Conservation (phyloP, 2,329 filamentous ascomycete species). For the Exophiala calicioides region DNA sequence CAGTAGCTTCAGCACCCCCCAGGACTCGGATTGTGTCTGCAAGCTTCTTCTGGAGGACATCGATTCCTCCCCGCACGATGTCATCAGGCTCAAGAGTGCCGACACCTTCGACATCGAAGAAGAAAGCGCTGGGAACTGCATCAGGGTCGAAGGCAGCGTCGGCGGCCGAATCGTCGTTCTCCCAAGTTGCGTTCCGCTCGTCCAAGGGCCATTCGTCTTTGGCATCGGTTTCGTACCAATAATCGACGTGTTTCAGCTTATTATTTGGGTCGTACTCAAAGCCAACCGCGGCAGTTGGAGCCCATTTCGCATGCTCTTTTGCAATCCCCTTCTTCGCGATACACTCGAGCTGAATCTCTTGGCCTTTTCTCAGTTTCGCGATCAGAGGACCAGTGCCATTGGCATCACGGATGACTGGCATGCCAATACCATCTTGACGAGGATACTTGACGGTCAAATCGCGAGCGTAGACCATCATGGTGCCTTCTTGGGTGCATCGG, state of each 20-base stretch:
- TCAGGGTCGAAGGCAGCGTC: conserved; percentile 90
- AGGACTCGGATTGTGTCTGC: conserved; percentile 71
- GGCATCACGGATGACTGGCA: conserved; percentile 79
- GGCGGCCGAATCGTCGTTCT: conserved; percentile 77
- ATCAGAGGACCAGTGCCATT: conserved; percentile 82
- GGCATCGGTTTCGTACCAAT: conserved; percentile 90
- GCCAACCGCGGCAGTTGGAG: conserved; percentile 84
- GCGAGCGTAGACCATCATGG: conserved; percentile 91
- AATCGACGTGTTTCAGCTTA: conserved; percentile 85
- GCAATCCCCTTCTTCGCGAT: conserved; percentile 98
- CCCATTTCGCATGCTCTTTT: conserved; percentile 99
- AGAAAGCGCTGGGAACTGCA: conserved; percentile 80
- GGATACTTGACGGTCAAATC: conserved; percentile 75
- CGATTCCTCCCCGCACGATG: conserved; percentile 86
- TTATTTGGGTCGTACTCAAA: conserved; percentile 99
- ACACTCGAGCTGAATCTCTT: conserved; percentile 86
- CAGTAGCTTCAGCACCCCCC: conserved; percentile 45
- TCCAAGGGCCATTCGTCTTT: conserved; percentile 73
- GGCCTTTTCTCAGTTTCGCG: conserved; percentile 83
- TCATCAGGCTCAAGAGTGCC: conserved; percentile 86
- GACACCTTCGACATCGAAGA: conserved; percentile 87
- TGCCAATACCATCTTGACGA: conserved; percentile 74
- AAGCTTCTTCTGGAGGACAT: conserved; percentile 85
- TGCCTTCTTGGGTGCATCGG: conserved; percentile 67
- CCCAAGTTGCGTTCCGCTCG: conserved; percentile 63